Evolutionary conservation across 345 rosid genomes (phyloP).

Genomic region (Gossypium sturtianum): DNA sequence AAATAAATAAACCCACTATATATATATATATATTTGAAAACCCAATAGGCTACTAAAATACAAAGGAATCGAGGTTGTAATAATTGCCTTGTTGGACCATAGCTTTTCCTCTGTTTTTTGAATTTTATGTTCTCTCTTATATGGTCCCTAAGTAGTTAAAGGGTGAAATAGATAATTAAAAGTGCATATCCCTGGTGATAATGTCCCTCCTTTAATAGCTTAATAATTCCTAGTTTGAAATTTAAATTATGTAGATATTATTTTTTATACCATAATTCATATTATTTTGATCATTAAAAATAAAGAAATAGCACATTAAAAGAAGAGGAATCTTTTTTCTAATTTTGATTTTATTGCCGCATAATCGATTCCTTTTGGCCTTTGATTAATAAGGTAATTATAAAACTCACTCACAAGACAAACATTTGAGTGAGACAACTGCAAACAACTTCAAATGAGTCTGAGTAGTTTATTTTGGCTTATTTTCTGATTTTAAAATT

Average conservation of each 20-base stretch:
- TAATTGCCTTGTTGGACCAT: slow-evolving; percentile 2
- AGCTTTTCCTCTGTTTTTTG: too few relatives aligned
- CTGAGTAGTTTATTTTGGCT: neutral
- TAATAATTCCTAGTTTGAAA: neutral
- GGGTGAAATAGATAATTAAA: neutral
- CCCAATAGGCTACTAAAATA: neutral
- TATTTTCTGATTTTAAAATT: too few relatives aligned
- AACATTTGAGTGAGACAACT: neutral
- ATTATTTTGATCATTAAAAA: neutral
- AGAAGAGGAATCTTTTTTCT: slow-evolving; percentile 20
- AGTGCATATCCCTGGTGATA: slow-evolving; percentile 3
- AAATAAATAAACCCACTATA: neutral
- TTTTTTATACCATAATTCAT: neutral
- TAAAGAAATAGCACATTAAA: slow-evolving; percentile 1
- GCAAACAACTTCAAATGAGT: neutral
- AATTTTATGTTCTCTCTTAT: neutral
- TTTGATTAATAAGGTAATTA: slow-evolving; percentile 4
- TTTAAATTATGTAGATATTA: neutral
- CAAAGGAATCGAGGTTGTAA: neutral
- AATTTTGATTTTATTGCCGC: neutral
- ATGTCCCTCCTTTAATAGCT: slow-evolving; percentile 12
- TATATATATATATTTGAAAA: neutral
- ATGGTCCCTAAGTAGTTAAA: neutral
- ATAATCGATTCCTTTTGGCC: neutral
- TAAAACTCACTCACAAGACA: neutral